Percentiles rank a stretch among this genome's conserved stretches.
phyloP scores from a whole-genome alignment of 192 early-diverging fungal genomes.

The Umbelopsis ramanniana region DNA sequence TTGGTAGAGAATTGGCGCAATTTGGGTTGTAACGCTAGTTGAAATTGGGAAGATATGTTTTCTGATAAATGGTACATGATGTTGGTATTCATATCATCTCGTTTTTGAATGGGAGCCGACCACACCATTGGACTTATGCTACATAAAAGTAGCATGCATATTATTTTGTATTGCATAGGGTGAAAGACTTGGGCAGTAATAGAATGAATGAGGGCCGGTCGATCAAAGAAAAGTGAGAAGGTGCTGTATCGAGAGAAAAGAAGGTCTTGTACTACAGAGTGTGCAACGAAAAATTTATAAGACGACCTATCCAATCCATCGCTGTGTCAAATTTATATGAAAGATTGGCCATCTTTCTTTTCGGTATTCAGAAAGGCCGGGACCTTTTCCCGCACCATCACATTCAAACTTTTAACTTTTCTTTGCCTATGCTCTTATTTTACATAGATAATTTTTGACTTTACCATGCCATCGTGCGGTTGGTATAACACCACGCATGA shows the following conservation, averaged over 20 bases:
- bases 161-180: background rate
- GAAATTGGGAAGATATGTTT: conserved; percentile 6
- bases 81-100: background rate
- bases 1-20: background rate
- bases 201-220: background rate
- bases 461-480: no score
- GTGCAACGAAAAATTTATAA: no score
- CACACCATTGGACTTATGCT: background rate
- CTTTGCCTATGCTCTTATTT: no score
- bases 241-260: background rate
- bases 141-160: background rate
- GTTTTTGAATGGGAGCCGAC: background rate
- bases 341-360: no score
- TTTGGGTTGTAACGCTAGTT: conserved; percentile 3
- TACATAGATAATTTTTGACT: no score
- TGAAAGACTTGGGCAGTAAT: background rate
- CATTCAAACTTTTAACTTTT: no score
- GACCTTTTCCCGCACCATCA: no score
- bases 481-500: no score
- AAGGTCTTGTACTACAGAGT: no score
- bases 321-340: no score
- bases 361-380: no score
- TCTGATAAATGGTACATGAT: background rate
- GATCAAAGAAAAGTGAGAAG: conserved; percentile 8
- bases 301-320: no score